Conservation (phyloP, 140 eudicot species). For the Stevia rebaudiana region DNA sequence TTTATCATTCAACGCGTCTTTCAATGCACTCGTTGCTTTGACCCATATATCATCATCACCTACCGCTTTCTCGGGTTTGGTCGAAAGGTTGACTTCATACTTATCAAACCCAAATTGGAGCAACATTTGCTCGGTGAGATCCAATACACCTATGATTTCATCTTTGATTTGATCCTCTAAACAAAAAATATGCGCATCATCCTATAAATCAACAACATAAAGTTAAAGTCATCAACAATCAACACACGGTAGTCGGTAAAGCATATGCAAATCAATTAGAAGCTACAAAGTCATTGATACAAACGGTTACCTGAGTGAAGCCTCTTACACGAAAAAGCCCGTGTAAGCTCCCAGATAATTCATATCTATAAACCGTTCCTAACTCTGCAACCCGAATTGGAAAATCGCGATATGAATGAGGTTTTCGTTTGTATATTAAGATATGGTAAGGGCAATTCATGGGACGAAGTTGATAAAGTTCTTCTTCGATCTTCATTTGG, state of each 20-base stretch:
- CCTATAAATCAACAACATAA: conserved; percentile 39
- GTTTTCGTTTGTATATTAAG: conserved; percentile 71
- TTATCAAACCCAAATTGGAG: conserved; percentile 87
- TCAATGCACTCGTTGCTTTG: conserved; percentile 84
- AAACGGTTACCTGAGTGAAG: conserved; percentile 72
- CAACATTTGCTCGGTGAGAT: conserved; percentile 87
- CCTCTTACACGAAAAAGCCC: conserved; percentile 99
- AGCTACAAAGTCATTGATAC: background rate
- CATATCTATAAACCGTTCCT: conserved; percentile 96
- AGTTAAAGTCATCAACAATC: too few relatives aligned
- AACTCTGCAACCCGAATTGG: conserved; percentile 97
- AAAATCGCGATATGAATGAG: conserved; percentile 85
- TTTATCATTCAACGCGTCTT: conserved; percentile 83
- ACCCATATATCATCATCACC: conserved; percentile 95
- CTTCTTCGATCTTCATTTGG: conserved; percentile 93
- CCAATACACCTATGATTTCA: conserved; percentile 91
- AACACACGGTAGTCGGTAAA: background rate
- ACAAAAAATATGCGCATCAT: conserved; percentile 97
- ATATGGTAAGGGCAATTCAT: conserved; percentile 99
- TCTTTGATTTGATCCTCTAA: conserved; percentile 92
- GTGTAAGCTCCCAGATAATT: conserved; percentile 86
- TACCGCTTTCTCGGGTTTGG: conserved; percentile 88
- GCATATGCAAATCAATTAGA: background rate
- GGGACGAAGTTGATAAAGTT: conserved; percentile 94
- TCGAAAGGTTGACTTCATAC: conserved; percentile 93